Evolutionary conservation across 176 grass and related monocot genomes (phyloP), one percentile per base, ranked within the genome.

Genomic region (Bromus sterilis): DNA sequence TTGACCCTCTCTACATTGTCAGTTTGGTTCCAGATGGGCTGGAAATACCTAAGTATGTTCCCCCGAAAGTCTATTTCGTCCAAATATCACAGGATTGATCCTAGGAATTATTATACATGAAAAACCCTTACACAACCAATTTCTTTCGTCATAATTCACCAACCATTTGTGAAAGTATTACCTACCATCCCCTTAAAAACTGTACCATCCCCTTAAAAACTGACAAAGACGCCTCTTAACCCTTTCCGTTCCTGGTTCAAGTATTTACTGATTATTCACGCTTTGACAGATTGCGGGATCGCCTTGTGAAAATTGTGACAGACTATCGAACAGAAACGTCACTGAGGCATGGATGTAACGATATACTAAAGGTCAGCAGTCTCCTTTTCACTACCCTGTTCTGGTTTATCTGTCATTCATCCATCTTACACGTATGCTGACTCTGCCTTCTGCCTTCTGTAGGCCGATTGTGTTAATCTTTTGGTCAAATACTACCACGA

Each of bases 301-400:
- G 91, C 46, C 93, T 99, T 75, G 96, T 99, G 43, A 99, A 99
- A 78, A 95, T 99, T 80, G 94, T 99, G 49, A 95, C 93, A 11
- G 91, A 99, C 79, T 99, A 99, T 78, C 88, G 93, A 82, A 99
- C 96, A 37, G 96, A 99, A 88, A 99, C 92, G 48, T 99, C 96
- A 51, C 85, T 99, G 44, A 80, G 96, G 34, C 86, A 95, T 68
- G 96, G 96, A 78, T 99, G 96, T 82, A 99, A 99, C 31, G 93
- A 91, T 89, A 99, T 99, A 82, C 90, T 99, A 36, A 99, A 95
- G 96, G 96, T 86, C 43, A 78, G 23, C 34, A 36, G 14, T 73
- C 16, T 84, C 73, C 71, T 21, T 25, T 89, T 82, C 53, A 71
- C 28, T 46, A 44, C 14, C 75, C 43, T 76, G 9, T 81, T 57